A percentile compares a stretch with the other conserved stretches of the same genome.
Conservation (phyloP, 805 yeast species). For the Saccharomycopsis olivae region DNA sequence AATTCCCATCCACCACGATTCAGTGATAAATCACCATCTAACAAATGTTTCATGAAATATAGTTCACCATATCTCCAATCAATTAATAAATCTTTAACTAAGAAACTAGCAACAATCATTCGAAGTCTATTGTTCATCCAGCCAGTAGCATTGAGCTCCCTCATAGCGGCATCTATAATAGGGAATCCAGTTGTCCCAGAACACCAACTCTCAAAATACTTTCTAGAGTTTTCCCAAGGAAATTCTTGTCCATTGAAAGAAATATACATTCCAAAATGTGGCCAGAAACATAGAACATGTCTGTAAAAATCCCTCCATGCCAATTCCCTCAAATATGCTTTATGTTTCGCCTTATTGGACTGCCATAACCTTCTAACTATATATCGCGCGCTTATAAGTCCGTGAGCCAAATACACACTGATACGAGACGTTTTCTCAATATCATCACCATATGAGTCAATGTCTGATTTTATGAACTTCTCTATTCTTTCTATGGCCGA, state of each 20-base stretch:
- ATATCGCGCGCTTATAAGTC: too few relatives aligned
- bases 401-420: too few relatives aligned
- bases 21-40: slow-evolving; percentile 44
- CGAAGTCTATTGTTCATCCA: slow-evolving; percentile 44
- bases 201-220: slow-evolving; percentile 39
- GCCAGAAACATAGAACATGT: slow-evolving; percentile 39
- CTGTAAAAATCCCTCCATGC: slow-evolving; percentile 52
- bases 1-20: slow-evolving; percentile 54
- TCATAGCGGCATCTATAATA: slow-evolving; percentile 49
- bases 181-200: slow-evolving; percentile 46
- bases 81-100: slow-evolving; percentile 37
- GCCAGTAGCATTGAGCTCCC: slow-evolving; percentile 39
- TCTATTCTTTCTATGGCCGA: too few relatives aligned
- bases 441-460: too few relatives aligned
- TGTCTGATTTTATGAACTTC: too few relatives aligned
- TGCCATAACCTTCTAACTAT: slow-evolving; percentile 29
- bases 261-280: slow-evolving; percentile 38
- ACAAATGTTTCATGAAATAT: slow-evolving; percentile 37
- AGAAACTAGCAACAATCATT: slow-evolving; percentile 43
- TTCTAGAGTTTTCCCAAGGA: slow-evolving; percentile 33
- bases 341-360: too few relatives aligned
- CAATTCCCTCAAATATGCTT: slow-evolving; percentile 42
- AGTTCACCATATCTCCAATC: slow-evolving; percentile 49
- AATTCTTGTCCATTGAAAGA: slow-evolving; percentile 23
- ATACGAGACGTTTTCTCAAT: too few relatives aligned